A percentile compares a stretch with the other conserved stretches of the same genome.
Evolutionary conservation across 768 basidiomycete genomes (phyloP).

Genomic region (Lactifluus echinatus): DNA sequence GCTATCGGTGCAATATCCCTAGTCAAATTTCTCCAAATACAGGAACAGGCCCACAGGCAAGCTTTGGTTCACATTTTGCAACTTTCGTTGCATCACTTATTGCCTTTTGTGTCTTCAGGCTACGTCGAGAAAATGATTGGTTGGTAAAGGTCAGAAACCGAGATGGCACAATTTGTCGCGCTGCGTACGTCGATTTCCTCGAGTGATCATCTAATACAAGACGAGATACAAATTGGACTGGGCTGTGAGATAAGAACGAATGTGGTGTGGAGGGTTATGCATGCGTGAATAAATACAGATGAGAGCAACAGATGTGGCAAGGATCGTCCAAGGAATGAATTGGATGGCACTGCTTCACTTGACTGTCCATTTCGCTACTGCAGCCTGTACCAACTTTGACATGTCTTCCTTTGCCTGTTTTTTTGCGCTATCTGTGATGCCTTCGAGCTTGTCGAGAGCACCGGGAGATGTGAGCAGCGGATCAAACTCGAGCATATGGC

Average conservation of each 20-base stretch:
- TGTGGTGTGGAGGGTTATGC: neutral
- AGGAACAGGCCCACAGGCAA: constrained; percentile 40
- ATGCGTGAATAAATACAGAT: constrained; percentile 12
- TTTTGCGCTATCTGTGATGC: constrained; percentile 75
- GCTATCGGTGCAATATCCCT: constrained; percentile 71
- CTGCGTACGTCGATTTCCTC: constrained; percentile 12
- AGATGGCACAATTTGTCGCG: constrained; percentile 29
- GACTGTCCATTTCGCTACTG: constrained; percentile 66
- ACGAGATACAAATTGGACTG: constrained; percentile 6
- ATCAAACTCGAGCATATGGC: constrained; percentile 78
- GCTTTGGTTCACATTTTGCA: constrained; percentile 3
- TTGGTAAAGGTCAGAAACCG: constrained; percentile 61
- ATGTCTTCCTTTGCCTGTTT: constrained; percentile 74
- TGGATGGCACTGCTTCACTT: neutral
- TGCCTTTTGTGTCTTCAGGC: neutral
- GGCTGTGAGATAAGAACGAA: neutral
- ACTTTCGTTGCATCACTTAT: neutral
- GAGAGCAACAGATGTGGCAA: neutral
- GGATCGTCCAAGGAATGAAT: neutral
- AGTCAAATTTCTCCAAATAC: constrained; percentile 39
- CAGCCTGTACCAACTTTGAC: constrained; percentile 59
- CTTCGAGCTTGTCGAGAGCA: constrained; percentile 65
- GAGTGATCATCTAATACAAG: constrained; percentile 11
- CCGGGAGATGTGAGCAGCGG: constrained; percentile 66
- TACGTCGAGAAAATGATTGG: constrained; percentile 23